Evolutionary conservation across 352 stramenopile species (phyloP), one percentile per base, ranked within the genome.

Genomic region (Phytophthora fragariaefolia): DNA sequence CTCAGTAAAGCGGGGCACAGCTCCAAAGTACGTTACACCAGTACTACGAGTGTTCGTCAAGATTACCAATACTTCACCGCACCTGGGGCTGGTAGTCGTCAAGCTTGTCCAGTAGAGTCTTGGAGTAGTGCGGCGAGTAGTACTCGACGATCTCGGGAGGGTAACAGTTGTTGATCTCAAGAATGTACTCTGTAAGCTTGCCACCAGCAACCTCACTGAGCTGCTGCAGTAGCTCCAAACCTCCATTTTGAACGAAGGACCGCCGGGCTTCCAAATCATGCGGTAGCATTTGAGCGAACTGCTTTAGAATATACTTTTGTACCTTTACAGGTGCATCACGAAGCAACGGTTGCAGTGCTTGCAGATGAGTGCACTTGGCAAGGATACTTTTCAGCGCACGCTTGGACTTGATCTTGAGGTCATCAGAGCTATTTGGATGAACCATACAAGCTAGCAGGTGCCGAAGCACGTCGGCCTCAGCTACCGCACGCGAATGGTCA

Each of bases 121-220:
- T 98, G 57, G 90, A 97, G 78, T 98, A 98, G 67, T 98, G 97
- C 24, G 94, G 93, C 56, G 91, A 98, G 79, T 98, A 98, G 71
- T 98, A 98, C 76, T 98, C 92, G 49, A 98, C 95, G 51, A 98
- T 97, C 69, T 98, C 96, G 0, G 93, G 92, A 17, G 96, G 96
- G 73, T 98, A 98, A 76, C 93, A 98, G 52, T 93, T 97, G 83
- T 98, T 98, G 79, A 98, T 98, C 63, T 97, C 87, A 61, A 95
- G 74, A 60, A 98, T 98, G 76, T 97, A 97, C 70, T 98, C 93
- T 6, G 88, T 96, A 34, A 98, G 83, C 63, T 98, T 98, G n/a
- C 93, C 92, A 6, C 86, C 90, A 1, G 92, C 92, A 3, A 79
- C 91, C 67, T 98, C 93, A 30, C 94, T 95, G 24, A 98, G 83